Evolutionary conservation across 2,329 filamentous ascomycete species (phyloP).

Genomic region (Cladophialophora exuberans): DNA sequence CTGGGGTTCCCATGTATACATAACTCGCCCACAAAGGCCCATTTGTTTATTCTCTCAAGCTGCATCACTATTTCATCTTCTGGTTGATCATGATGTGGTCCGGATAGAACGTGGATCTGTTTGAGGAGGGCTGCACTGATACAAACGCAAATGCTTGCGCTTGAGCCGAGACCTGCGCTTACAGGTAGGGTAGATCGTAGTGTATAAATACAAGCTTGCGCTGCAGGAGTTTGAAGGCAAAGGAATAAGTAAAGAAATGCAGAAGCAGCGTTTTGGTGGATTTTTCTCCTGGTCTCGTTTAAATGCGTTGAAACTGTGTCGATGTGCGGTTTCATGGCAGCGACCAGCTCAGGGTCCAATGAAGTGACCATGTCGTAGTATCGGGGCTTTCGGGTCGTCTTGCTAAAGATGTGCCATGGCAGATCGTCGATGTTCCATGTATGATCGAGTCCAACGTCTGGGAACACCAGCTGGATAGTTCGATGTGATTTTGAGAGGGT

Average conservation of each 20-base stretch:
- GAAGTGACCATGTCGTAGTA: conserved; percentile 89
- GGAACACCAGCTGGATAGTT: conserved; percentile 84
- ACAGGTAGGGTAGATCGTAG: conserved; percentile 93
- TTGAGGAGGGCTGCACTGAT: conserved; percentile 80
- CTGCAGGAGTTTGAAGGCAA: conserved; percentile 77
- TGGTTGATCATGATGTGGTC: conserved; percentile 90
- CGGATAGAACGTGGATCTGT: conserved; percentile 84
- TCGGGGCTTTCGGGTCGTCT: conserved; percentile 84
- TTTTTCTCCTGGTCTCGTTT: conserved; percentile 74
- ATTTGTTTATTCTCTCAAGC: conserved; percentile 92
- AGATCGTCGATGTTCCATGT: conserved; percentile 93
- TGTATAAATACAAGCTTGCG: conserved; percentile 83
- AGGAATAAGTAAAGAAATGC: conserved; percentile 93
- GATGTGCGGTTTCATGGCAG: conserved; percentile 79
- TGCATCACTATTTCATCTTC: conserved; percentile 84
- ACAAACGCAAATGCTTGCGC: conserved; percentile 92
- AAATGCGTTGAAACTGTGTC: conserved; percentile 67
- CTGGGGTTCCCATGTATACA: conserved; percentile 97
- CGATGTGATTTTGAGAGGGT: conserved; percentile 89
- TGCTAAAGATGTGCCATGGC: conserved; percentile 81
- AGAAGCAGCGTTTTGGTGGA: conserved; percentile 78
- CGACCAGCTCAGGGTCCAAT: conserved; percentile 80
- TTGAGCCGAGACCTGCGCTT: conserved; percentile 86
- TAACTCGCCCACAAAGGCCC: conserved; percentile 97
- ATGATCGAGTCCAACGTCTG: conserved; percentile 86